These are phyloP conservation scores for Pseudomonodictys pantanalensis DNA, from an alignment of 495 filamentous ascomycete species.

Conservation along the genomic window DNA sequence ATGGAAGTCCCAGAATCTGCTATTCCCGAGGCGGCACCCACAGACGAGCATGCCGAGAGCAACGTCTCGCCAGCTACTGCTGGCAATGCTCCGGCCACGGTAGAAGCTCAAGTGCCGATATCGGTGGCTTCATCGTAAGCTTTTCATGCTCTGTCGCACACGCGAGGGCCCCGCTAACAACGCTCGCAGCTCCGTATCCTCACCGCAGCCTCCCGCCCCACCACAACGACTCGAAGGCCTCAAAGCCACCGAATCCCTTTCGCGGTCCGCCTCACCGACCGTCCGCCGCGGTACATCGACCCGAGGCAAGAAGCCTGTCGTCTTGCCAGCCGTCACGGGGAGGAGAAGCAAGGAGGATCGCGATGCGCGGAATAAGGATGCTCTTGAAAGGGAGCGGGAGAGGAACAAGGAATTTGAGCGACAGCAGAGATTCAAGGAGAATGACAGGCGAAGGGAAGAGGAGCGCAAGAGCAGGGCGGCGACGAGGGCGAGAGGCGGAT, in stretches of 20 bases:
- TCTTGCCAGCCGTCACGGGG: constrained; percentile 20
- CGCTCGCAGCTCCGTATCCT: constrained; percentile 1
- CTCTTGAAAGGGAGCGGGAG: constrained; percentile 22
- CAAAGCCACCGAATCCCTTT: neutral
- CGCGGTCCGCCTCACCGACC: constrained; percentile 9
- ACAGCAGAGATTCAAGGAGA: constrained; percentile 15
- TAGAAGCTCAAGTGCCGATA: neutral
- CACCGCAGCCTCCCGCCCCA: constrained; percentile 2
- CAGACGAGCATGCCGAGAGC: neutral
- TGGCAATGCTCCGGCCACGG: neutral
- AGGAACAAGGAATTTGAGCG: constrained; percentile 17
- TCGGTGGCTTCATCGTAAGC: too few relatives aligned
- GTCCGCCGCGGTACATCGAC: constrained; percentile 11
- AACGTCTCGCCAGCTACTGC: neutral
- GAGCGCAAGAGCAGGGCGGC: constrained; percentile 9
- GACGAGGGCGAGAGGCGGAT: constrained; percentile 23
- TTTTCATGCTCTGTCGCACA: too few relatives aligned
- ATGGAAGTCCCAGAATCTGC: neutral
- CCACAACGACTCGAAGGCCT: constrained; percentile 18
- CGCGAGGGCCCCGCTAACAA: neutral
- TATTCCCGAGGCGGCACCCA: too few relatives aligned
- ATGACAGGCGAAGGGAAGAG: constrained; percentile 6
- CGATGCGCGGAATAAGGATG: constrained; percentile 26
- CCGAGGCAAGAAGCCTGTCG: constrained; percentile 12
- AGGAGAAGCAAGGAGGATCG: constrained; percentile 36